These are phyloP conservation scores for Cichorium intybus DNA, from an alignment of 140 eudicot genomes.

Conservation along the genomic window DNA sequence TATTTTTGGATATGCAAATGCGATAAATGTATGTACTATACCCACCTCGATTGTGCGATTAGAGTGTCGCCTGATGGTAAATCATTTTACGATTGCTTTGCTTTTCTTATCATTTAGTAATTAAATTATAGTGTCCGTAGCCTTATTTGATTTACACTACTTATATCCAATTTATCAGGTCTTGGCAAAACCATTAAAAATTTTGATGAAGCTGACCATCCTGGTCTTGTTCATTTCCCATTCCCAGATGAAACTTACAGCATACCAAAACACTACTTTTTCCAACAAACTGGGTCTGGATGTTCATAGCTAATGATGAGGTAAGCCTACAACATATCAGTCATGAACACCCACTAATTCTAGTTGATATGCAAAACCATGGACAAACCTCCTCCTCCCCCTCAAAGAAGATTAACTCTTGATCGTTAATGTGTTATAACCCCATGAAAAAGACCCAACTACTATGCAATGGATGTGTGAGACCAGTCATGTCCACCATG, in stretches of 20 bases:
- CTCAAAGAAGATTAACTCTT: background rate
- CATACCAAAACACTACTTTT: conserved; percentile 11
- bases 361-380: background rate
- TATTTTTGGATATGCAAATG: conserved; percentile 11
- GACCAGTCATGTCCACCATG: conserved; percentile 18
- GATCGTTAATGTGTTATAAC: background rate
- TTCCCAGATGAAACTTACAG: conserved; percentile 12
- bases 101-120: too few species aligned
- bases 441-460: conserved; percentile 22
- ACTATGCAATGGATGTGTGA: conserved; percentile 19
- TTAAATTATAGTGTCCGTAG: too few species aligned
- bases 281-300: background rate
- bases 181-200: background rate
- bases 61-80: background rate
- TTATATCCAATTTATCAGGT: background rate
- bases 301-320: background rate
- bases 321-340: background rate
- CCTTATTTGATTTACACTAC: too few species aligned
- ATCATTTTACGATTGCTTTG: background rate
- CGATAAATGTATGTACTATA: background rate
- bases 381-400: background rate
- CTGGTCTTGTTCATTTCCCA: conserved; percentile 15
- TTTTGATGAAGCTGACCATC: conserved; percentile 10
- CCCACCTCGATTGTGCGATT: conserved; percentile 2
- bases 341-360: conserved; percentile 11